Base-by-base conservation (phyloP, 2,329 filamentous ascomycete genomes). In the Daldinia sp. region DNA sequence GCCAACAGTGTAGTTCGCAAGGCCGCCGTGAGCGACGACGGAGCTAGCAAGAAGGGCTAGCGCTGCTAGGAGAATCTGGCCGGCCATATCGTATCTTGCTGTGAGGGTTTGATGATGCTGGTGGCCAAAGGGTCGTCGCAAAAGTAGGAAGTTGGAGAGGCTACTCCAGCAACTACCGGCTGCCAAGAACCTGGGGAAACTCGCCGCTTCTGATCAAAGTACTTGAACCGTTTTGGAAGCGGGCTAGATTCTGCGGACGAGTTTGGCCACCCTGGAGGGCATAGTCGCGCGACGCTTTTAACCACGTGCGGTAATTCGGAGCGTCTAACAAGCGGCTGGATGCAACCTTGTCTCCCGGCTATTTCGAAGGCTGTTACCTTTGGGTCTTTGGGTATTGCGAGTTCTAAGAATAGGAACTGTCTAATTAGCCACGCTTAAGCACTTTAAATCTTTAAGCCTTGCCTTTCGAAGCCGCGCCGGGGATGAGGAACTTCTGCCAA, bases 1-100 rank as follows among this genome's bases (percentile, higher is more conserved):
- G 25, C 76, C 77, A 0, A 80, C 77, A 2, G 77, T 79, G 64
- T 79, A 80, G 64, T 79, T 79, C 30, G 74, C 70, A 7, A 80
- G 69, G 4, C 77, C 78, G 5, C 77, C 78, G 62, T 79, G 77
- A 15, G 73, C 75, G n/a, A 55, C 51, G 23, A 55, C 67, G 4
- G 48, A 54, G 35, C 49, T 56, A 47, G 48, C 61, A n/a, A 72
- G 29, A 29, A 68, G 32, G 7, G 61, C 17, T 11, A 67, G 21
- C 10, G 63, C 59, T 37, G 57, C 34, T 37, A 68, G 55, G n/a
- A 61, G 4, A 19, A 58, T 43, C 7, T 23, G 1, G 13, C 32
- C 10, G 9, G 61, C 58, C 63, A 67, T 68, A n/a, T 27, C 51
- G 15, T 4, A 15, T 51, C 49, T 10, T 9, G 13, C 50, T 13